These are phyloP conservation scores for Canavalia ensiformis DNA, from an alignment of 306 rosid species.

Conservation along the genomic window DNA sequence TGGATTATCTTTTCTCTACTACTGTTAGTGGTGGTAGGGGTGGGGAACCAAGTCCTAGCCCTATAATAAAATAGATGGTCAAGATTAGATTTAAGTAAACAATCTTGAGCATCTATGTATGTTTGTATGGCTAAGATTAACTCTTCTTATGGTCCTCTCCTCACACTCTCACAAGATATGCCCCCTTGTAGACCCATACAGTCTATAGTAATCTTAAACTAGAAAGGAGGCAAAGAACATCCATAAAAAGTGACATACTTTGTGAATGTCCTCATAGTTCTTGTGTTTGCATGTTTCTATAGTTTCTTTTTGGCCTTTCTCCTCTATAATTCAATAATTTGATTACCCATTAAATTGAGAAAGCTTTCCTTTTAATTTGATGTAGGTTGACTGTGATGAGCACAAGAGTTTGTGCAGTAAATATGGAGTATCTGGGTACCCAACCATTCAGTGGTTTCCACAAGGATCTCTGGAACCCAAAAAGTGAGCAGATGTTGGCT, in stretches of 20 bases:
- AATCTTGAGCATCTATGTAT: not conserved
- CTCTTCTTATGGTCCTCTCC: not conserved
- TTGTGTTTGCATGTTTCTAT: constrained; percentile 20
- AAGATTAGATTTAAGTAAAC: not conserved
- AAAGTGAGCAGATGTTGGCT: constrained; percentile 67
- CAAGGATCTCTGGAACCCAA: constrained; percentile 88
- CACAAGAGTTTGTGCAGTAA: constrained; percentile 57
- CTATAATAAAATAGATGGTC: not conserved
- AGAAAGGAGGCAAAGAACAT: not conserved
- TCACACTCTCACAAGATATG: not conserved
- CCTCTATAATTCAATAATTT: not conserved
- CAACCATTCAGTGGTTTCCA: constrained; percentile 92
- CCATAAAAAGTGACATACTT: not conserved
- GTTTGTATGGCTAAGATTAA: not conserved
- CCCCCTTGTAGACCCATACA: not conserved
- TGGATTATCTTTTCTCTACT: not conserved
- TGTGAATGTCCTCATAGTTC: not conserved
- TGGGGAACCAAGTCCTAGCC: not conserved
- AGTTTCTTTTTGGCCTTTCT: constrained; percentile 22
- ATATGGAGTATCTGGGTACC: constrained; percentile 81
- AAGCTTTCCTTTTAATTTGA: constrained; percentile 13
- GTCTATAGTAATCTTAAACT: not conserved
- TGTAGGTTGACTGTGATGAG: constrained; percentile 74
- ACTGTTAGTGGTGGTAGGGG: not conserved
- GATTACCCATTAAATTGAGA: constrained; percentile 18